phyloP scores from a whole-genome alignment of 2,329 filamentous ascomycete genomes.

The Cladosporium sp. region DNA sequence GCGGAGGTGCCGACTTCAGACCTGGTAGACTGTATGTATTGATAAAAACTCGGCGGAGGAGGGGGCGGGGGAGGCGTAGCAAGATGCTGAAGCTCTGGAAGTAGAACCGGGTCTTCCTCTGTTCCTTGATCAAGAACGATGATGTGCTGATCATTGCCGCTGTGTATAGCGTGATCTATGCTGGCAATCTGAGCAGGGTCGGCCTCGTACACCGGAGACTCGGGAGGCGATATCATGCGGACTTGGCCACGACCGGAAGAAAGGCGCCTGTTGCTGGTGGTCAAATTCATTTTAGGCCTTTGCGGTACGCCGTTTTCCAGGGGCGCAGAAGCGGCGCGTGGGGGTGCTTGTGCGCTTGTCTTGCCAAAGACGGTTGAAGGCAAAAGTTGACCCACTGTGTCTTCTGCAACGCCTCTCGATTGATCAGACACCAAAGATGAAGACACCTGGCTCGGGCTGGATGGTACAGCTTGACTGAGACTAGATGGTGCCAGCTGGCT shows the following conservation, averaged over 20 bases:
- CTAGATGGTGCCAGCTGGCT: conserved; percentile 25
- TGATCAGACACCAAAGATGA: conserved; percentile 28
- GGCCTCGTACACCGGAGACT: conserved; percentile 18
- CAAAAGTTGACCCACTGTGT: conserved; percentile 43
- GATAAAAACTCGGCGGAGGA: conserved; percentile 32
- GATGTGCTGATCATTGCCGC: conserved; percentile 37
- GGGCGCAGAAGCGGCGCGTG: conserved; percentile 45
- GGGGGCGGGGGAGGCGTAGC: conserved; percentile 45
- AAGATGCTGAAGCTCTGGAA: conserved; percentile 59
- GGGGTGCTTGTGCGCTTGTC: conserved; percentile 29
- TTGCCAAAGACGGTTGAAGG: conserved; percentile 45
- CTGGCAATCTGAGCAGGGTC: conserved; percentile 26
- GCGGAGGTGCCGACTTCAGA: no score
- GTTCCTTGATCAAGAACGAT: conserved; percentile 36
- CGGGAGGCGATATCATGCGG: conserved; percentile 42
- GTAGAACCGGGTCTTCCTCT: conserved; percentile 37
- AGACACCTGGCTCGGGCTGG: conserved; percentile 24
- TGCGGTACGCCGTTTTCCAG: conserved; percentile 35
- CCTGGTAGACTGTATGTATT: conserved; percentile 26
- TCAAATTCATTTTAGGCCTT: conserved; percentile 25
- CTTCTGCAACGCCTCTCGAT: conserved; percentile 33
- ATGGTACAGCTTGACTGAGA: no score
- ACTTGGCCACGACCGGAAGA: conserved; percentile 35
- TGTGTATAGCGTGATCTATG: conserved; percentile 49
- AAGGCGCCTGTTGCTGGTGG: conserved; percentile 31